Evolutionary conservation across 73 alveolate genomes (phyloP).

Genomic region (Paramecium octaurelia): DNA sequence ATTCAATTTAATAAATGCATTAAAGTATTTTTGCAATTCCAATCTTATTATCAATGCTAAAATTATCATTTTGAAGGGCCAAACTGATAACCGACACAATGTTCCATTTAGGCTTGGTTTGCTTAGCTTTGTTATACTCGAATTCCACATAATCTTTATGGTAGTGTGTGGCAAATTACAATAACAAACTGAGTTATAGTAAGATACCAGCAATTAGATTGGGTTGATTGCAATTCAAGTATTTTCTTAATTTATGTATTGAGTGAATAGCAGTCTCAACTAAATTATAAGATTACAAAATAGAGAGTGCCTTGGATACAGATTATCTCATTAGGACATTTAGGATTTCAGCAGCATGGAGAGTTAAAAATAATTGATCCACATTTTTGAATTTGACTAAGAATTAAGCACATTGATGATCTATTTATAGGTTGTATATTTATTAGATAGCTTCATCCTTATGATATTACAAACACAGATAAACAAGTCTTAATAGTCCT

Average conservation of each 20-base stretch:
- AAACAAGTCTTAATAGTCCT: constrained; percentile 15
- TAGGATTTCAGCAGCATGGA: neutral
- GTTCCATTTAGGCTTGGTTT: neutral
- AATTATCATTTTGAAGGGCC: neutral
- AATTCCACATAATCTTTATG: constrained; percentile 28
- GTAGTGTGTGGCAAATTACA: neutral
- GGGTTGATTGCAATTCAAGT: neutral
- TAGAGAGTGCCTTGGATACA: neutral
- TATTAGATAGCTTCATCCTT: constrained; percentile 1
- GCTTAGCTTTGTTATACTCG: neutral
- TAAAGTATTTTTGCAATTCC: neutral
- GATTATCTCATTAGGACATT: constrained; percentile 21
- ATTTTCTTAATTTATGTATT: neutral
- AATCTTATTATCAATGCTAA: neutral
- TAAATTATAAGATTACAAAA: neutral
- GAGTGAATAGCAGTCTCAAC: neutral
- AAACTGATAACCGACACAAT: neutral
- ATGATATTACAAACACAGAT: neutral
- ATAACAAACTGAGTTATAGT: neutral
- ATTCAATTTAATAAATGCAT: neutral
- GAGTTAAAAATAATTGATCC: neutral
- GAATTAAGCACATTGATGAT: neutral
- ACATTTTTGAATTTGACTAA: neutral
- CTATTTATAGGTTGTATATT: neutral
- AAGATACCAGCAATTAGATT: neutral